Base-by-base conservation (phyloP, 345 rosid genomes). In the Diplotaxis tenuifolia region DNA sequence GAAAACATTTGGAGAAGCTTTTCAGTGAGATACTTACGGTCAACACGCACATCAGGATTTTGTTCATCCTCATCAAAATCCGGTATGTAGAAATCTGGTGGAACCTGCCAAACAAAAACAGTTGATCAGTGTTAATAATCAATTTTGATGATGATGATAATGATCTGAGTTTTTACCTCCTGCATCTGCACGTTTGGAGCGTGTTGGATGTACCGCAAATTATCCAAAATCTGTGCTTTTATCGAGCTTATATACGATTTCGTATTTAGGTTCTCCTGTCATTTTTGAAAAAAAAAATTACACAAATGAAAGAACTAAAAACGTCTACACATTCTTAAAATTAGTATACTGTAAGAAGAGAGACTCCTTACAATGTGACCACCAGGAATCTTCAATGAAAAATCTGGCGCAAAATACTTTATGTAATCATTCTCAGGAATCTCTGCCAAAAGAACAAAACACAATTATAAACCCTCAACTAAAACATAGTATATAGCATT, bases 161-260 rank as follows among this genome's bases (percentile, higher is more conserved):
- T 32, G 20, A 36, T 11, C 22, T 1, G 1, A 16, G 65, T 85
- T 78, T 85, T 78, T 72, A 88, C 99, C 99, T 95, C 99, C 60
- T 95, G 99, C 96, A 95, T 83, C 72, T 95, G 97, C 52, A 90
- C 97, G 71, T 96, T 82, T 0, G 99, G 98, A 54, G 99, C 98
- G 68, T 95, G 99, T 60, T 92, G 99, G 67, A 95, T 92, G 83
- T 78, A 70, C 4, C 97, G 89, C 38, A 95, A 86, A 79, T 90
- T 92, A 79, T 95, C 99, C 77, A 95, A 64, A 64, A 95, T 93
- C 84, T 95, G 98, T 67, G 80, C 79, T 81, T 92, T 95, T 62
- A 95, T 90, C 1, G 98, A 76, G 70, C 90, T 86, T 23, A 95
- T 83, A 76, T 92, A 95, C 63, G 96, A 87, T 78, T 90, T 95